These are phyloP conservation scores for Paecilomyces sp. DNA, from an alignment of 2,329 filamentous ascomycete genomes.

Conservation along the genomic window DNA sequence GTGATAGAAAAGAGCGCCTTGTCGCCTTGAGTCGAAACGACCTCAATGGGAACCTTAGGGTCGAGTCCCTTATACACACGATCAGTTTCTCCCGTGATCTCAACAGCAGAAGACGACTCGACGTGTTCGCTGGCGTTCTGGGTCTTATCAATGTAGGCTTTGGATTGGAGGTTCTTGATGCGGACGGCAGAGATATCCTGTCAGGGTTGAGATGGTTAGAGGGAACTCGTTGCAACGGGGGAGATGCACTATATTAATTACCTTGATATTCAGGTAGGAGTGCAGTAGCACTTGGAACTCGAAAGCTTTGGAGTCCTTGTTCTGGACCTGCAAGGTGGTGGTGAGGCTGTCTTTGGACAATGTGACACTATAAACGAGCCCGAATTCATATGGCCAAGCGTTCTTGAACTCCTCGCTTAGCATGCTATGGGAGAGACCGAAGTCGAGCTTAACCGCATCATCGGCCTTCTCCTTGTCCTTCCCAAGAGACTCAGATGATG, in stretches of 20 bases:
- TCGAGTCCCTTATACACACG: slow-evolving; percentile 69
- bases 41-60: slow-evolving; percentile 38
- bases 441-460: slow-evolving; percentile 84
- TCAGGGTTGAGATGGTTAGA: slow-evolving; percentile 7
- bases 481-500: slow-evolving; percentile 28
- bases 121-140: slow-evolving; percentile 56
- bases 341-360: slow-evolving; percentile 66
- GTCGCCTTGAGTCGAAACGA: slow-evolving; percentile 41
- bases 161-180: slow-evolving; percentile 68
- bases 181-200: slow-evolving; percentile 72
- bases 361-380: slow-evolving; percentile 87
- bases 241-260: slow-evolving; percentile 37
- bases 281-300: slow-evolving; percentile 91
- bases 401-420: slow-evolving; percentile 61
- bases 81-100: slow-evolving; percentile 74
- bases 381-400: slow-evolving; percentile 82
- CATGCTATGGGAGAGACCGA: slow-evolving; percentile 72
- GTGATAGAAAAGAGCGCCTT: slow-evolving; percentile 64
- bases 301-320: slow-evolving; percentile 73
- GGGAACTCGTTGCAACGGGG: background rate
- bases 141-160: slow-evolving; percentile 79
- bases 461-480: slow-evolving; percentile 41
- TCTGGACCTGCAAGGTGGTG: slow-evolving; percentile 80
- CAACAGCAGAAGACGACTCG: slow-evolving; percentile 57
- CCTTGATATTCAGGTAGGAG: slow-evolving; percentile 76